Evolutionary conservation across 352 stramenopile genomes (phyloP), one percentile per base, ranked within the genome.

Genomic region (Pythium sukuiense): DNA sequence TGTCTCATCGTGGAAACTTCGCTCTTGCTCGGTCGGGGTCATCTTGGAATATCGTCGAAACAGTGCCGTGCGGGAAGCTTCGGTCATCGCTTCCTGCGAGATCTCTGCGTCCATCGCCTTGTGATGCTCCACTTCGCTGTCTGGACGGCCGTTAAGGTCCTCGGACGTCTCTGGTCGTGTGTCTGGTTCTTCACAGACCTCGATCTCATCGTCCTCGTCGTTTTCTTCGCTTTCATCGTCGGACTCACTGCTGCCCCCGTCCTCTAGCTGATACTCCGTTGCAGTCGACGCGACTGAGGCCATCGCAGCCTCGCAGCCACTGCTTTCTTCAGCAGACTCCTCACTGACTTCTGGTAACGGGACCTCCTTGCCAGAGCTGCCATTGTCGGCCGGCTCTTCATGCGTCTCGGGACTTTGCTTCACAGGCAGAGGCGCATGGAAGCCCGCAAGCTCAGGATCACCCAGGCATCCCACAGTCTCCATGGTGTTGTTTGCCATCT

Each of bases 1-100:
- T 56, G 35, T 45, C 32, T 68, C 53, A 58, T 68, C 61, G 45
- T 68, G 61, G 41, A 68, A 60, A 37, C 54, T 64, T 58, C 57
- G 50, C 52, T 70, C 63, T 27, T 61, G 56, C 35, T 65, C 50
- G 1, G 12, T 43, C 27, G 63, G 65, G 0, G 65, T 71, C 50
- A 71, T 45, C 33, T 27, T 62, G 30, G 65, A 71, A 56, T 71
- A 71, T 18, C 63, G 63, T 27, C 63, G 63, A 61, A 65, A 70
- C 13, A 70, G 57, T 2, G 45, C 63, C 5, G 53, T 70, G 24
- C 52, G 46, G 4, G 63, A 70, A 16, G 63, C 54, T 35, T 70
- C 63, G 20, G 45, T 30, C 52, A 70, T 61, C 29, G 52, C 35
- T 39, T 16, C 35, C 9, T 35, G 37, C 13, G 56, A 33, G 27